A percentile compares a stretch with the other conserved stretches of the same genome.
These are phyloP conservation scores for Aotearoamyces nothofagi DNA, from an alignment of 2,329 filamentous ascomycete species.

Conservation along the genomic window DNA sequence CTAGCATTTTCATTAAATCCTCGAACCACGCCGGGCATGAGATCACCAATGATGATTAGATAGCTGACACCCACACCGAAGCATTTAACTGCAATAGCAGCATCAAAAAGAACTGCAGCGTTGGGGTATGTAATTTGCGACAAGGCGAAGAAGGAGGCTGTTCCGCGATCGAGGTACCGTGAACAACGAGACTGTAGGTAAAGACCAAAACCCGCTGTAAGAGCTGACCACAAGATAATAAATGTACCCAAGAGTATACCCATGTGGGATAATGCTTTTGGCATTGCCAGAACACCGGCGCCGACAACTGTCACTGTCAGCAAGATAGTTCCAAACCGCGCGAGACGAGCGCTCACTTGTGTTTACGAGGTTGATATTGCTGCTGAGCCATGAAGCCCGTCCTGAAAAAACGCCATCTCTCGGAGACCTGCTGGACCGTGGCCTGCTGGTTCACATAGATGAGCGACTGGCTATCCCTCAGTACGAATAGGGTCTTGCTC, in stretches of 20 bases:
- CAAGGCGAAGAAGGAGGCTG: constrained; percentile 87
- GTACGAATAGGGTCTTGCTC: no score
- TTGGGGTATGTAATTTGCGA: constrained; percentile 96
- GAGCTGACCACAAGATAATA: constrained; percentile 81
- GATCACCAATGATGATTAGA: constrained; percentile 93
- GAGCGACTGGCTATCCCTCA: no score
- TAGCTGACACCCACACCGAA: constrained; percentile 97
- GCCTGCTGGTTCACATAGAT: constrained; percentile 9
- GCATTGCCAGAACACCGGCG: constrained; percentile 70
- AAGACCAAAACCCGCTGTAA: constrained; percentile 80
- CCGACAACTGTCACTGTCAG: constrained; percentile 55
- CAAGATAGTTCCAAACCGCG: constrained; percentile 8
- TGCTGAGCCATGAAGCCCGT: constrained; percentile 77
- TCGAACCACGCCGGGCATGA: constrained; percentile 87
- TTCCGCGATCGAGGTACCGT: constrained; percentile 78
- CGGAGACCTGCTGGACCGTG: constrained; percentile 26
- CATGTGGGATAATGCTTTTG: constrained; percentile 67
- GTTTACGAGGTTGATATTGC: constrained; percentile 89
- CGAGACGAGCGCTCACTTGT: no score
- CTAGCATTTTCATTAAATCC: constrained; percentile 57
- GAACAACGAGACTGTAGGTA: constrained; percentile 92
- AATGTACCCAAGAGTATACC: constrained; percentile 73
- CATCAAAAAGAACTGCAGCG: constrained; percentile 87
- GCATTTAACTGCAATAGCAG: constrained; percentile 92
- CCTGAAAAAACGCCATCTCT: constrained; percentile 56